Conservation (phyloP, 2,329 filamentous ascomycete species). For the Trichoderma citrinoviride region DNA sequence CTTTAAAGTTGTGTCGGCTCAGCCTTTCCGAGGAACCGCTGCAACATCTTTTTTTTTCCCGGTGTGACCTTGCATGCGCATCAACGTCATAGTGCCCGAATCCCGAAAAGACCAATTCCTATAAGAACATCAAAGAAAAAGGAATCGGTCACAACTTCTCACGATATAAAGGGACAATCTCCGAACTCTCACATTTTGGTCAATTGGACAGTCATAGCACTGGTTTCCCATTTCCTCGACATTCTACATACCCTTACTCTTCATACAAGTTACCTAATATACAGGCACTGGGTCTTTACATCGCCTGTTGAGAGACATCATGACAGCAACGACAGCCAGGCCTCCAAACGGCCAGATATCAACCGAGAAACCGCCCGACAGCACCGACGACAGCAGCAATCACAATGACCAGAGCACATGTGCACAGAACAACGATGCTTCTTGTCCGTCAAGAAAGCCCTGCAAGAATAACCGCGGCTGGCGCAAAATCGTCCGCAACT, state of each 20-base stretch:
- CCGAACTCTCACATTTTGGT: background rate
- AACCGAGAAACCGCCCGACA: conserved; percentile 8
- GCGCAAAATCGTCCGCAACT: conserved; percentile 50
- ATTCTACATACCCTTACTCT: too few relatives aligned
- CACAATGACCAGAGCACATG: background rate
- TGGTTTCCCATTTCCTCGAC: too few relatives aligned
- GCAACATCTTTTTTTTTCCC: background rate
- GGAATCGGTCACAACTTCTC: background rate
- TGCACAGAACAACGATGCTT: background rate
- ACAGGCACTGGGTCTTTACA: too few relatives aligned
- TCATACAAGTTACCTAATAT: too few relatives aligned
- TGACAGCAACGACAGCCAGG: conserved; percentile 8
- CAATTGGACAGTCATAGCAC: too few relatives aligned
- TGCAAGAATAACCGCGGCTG: conserved; percentile 41
- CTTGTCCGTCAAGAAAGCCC: conserved; percentile 22
- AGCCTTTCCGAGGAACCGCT: background rate
- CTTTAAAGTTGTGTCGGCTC: background rate
- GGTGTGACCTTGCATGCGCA: background rate
- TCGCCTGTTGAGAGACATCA: background rate
- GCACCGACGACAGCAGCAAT: conserved; percentile 5
- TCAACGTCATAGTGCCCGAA: background rate
- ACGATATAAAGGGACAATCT: background rate
- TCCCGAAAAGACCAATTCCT: background rate
- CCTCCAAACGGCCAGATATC: background rate
- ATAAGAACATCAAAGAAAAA: too few relatives aligned